Evolutionary conservation across 148 eudicot species (phyloP), one percentile per base, ranked within the genome.

Genomic region (Silene latifolia): DNA sequence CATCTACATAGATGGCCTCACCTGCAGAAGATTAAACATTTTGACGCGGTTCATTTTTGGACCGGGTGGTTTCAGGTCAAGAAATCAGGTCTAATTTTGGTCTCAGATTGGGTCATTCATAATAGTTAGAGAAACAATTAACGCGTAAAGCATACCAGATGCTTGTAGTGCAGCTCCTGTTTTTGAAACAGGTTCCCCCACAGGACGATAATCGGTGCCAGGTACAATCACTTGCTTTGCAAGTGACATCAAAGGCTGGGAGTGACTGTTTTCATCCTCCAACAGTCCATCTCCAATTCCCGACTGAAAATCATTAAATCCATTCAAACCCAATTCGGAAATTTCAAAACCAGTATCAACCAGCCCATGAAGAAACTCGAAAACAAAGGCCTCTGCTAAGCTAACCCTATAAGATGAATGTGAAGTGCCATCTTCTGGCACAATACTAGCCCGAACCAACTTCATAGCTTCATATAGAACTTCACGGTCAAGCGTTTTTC

Each of bases 1-100:
- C 99, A 74, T 92, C 99, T 47, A 95, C 94, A 78, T 78, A 95
- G 46, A 90, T 81, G 25, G 97, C 94, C 88, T 95, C 99, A 73
- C 99, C 99, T 95, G 82, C 53, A 76, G 53, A 69, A 70, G 63
- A 15, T 60, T 11, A 1, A 47, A 13, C 53, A 48, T 48, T 8
- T 3, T 32, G 35, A 32, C 35, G 29, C 35, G 35, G 35, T 32
- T 32, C 35, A 32, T 32, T 32, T 32, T 32, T 32, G 35, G 35
- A 32, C 35, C 35, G 35, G 5, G 35, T 32, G 35, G 35, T 32
- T 32, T 32, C 35, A 32, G 35, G 35, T 32, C 35, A 32, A 32
- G 35, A 32, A 32, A 32, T 32, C 35, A 32, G 35, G 35, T 32
- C 4, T 32, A 32, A 32, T 32, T 32, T 32, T 4, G 3, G 4